A percentile compares a stretch with the other conserved stretches of the same genome.
phyloP scores from a whole-genome alignment of 2,329 filamentous ascomycete species.

The Trichoderma sp. region DNA sequence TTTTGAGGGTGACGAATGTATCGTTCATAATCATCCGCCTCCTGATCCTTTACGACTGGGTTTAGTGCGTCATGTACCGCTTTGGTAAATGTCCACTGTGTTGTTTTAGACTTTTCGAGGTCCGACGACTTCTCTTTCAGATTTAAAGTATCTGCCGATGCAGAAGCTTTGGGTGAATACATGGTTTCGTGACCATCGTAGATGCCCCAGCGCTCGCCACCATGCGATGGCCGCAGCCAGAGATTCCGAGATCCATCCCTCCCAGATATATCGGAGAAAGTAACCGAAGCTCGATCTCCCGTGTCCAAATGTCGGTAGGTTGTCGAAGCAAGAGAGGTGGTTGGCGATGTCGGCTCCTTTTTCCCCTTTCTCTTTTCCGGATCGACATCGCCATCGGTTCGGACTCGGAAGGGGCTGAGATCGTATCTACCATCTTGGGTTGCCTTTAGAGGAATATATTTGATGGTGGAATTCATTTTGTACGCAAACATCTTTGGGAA shows the following conservation, averaged over 20 bases:
- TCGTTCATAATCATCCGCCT: constrained; percentile 82
- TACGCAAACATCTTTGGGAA: constrained; percentile 92
- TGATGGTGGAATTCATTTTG: constrained; percentile 87
- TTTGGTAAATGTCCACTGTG: constrained; percentile 86
- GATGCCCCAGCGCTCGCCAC: constrained; percentile 39
- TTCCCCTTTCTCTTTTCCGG: constrained; percentile 63
- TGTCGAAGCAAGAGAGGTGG: constrained; percentile 58
- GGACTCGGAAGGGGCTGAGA: constrained; percentile 84
- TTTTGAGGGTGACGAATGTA: constrained; percentile 91
- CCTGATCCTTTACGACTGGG: constrained; percentile 74
- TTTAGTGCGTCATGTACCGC: constrained; percentile 85
- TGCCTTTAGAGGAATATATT: constrained; percentile 76
- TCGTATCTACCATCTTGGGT: constrained; percentile 77
- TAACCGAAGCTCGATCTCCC: constrained; percentile 49
- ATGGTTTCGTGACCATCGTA: constrained; percentile 1
- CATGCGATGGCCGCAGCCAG: constrained; percentile 60
- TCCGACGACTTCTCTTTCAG: constrained; percentile 59
- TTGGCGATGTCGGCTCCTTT: constrained; percentile 69
- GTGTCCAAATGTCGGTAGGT: constrained; percentile 34
- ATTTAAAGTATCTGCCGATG: constrained; percentile 37
- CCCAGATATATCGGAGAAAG: constrained; percentile 45
- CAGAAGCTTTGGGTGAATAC: constrained; percentile 16
- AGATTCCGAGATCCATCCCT: constrained; percentile 56
- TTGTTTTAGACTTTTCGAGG: constrained; percentile 77
- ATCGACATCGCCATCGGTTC: constrained; percentile 65